Evolutionary conservation across 2,329 filamentous ascomycete species (phyloP).

Genomic region (Lachnellula suecica): DNA sequence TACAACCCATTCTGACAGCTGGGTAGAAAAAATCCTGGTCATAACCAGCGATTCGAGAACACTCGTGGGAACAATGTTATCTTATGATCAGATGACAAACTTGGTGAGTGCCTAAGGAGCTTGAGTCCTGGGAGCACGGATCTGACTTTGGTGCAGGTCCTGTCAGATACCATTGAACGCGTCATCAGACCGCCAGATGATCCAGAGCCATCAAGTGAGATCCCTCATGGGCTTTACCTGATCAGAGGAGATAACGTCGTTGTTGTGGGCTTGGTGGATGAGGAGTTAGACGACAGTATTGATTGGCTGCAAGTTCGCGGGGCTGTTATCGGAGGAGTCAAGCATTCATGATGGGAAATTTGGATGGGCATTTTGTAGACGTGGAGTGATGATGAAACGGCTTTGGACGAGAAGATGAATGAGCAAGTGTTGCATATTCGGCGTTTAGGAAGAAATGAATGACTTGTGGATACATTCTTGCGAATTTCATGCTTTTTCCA

Average conservation of each 20-base stretch:
- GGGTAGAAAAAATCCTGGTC: constrained; percentile 82
- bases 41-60: constrained; percentile 92
- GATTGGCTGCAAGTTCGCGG: constrained; percentile 92
- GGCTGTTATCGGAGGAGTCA: constrained; percentile 78
- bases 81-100: constrained; percentile 90
- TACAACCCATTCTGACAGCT: constrained; percentile 36
- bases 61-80: constrained; percentile 76
- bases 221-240: constrained; percentile 84
- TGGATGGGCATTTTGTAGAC: background rate
- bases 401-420: constrained; percentile 2
- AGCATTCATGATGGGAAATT: constrained; percentile 54
- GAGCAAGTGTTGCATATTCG: constrained; percentile 29
- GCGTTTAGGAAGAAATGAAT: constrained; percentile 27
- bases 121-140: background rate
- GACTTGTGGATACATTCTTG: background rate
- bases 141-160: constrained; percentile 52
- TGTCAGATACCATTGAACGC: constrained; percentile 81
- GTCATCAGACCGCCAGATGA: constrained; percentile 87
- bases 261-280: constrained; percentile 84
- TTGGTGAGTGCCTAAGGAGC: constrained; percentile 55
- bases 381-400: background rate
- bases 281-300: constrained; percentile 84
- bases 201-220: constrained; percentile 74
- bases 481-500: background rate
- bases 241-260: constrained; percentile 95